These are phyloP conservation scores for Trichosanthes cucumerina DNA, from an alignment of 306 rosid genomes.

Conservation along the genomic window DNA sequence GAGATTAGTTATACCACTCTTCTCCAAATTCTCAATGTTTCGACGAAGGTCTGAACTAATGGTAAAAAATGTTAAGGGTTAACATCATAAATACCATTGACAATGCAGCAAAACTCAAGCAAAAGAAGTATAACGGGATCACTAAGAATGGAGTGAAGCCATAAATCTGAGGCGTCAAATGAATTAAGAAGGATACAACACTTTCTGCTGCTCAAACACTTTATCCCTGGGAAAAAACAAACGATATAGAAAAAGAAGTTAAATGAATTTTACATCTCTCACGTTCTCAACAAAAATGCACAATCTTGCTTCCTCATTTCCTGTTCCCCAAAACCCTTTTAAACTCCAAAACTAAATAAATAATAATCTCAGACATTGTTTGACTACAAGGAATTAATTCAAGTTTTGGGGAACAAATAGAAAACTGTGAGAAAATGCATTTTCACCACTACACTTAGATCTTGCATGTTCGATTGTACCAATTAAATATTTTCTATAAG, in stretches of 20 bases:
- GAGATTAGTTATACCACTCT: constrained; percentile 71
- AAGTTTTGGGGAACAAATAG: too few relatives aligned
- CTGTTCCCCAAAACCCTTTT: too few relatives aligned
- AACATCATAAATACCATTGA: neutral
- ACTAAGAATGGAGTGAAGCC: neutral
- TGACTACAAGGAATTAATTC: too few relatives aligned
- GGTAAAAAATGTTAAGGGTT: constrained; percentile 37
- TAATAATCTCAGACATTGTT: too few relatives aligned
- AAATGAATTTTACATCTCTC: neutral
- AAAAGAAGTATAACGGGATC: neutral
- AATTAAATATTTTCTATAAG: too few relatives aligned
- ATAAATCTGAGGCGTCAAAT: neutral
- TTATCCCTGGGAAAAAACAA: constrained; percentile 59
- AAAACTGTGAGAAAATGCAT: too few relatives aligned
- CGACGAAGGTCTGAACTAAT: constrained; percentile 67
- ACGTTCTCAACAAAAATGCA: neutral
- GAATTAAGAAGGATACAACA: constrained; percentile 63
- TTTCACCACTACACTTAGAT: too few relatives aligned
- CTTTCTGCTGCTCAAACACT: constrained; percentile 83
- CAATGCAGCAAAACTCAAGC: neutral
- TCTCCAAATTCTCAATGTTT: constrained; percentile 77
- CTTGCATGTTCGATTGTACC: too few relatives aligned
- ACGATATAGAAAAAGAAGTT: neutral
- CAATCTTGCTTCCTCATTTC: neutral
- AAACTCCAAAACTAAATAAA: too few relatives aligned